Conservation (phyloP, 176 grass and related monocot species). For the Pharus latifolius region DNA sequence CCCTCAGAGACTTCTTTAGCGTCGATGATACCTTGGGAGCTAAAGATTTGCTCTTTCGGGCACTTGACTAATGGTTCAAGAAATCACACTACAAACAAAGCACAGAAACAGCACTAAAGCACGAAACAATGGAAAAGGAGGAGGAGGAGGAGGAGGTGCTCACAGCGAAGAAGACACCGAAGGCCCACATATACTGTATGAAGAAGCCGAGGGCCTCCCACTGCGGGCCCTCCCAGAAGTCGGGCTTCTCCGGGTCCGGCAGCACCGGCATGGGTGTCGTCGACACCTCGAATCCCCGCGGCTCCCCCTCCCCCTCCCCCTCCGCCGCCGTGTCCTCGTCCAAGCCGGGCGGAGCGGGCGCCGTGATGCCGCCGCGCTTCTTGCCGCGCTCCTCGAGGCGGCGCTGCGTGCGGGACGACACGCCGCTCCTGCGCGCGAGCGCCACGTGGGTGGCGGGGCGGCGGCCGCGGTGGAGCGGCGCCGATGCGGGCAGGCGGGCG, state of each 20-base stretch:
- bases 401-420: constrained; percentile 77
- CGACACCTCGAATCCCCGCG: constrained; percentile 67
- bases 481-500: background rate
- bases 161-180: constrained; percentile 80
- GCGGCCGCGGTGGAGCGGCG: background rate
- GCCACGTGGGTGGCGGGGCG: constrained; percentile 35
- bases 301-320: constrained; percentile 37
- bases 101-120: background rate
- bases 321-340: constrained; percentile 4
- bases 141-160: constrained; percentile 8
- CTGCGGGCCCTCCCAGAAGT: constrained; percentile 69
- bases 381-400: constrained; percentile 74
- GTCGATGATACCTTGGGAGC: background rate
- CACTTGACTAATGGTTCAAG: background rate
- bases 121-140: background rate
- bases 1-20: too few relatives aligned
- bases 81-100: background rate
- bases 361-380: constrained; percentile 44
- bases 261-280: constrained; percentile 72
- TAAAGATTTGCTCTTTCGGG: background rate
- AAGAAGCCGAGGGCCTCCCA: constrained; percentile 73
- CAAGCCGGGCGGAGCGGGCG: constrained; percentile 8
- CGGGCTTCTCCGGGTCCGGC: constrained; percentile 35
- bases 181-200: constrained; percentile 83
- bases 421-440: constrained; percentile 52